Conservation (phyloP, 495 filamentous ascomycete genomes). For the Delitschia confertaspora region DNA sequence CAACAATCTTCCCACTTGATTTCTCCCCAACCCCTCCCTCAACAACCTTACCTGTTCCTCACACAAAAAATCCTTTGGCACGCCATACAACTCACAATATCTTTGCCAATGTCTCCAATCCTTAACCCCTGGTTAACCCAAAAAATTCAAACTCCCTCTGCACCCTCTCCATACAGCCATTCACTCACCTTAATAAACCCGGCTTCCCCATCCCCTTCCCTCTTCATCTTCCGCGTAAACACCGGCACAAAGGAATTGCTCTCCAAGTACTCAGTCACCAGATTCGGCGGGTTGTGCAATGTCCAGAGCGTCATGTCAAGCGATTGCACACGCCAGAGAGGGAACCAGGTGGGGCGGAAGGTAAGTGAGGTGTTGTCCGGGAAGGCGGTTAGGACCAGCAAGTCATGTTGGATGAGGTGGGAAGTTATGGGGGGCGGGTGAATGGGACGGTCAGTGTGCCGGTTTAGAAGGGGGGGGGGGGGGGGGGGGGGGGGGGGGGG, state of each 20-base stretch:
- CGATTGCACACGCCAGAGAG: background rate
- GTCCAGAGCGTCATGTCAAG: conserved; percentile 1
- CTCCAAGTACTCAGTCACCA: conserved; percentile 10
- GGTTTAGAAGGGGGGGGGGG: too few species aligned
- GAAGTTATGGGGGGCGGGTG: too few species aligned
- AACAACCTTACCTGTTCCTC: conserved; percentile 8
- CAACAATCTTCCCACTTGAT: background rate
- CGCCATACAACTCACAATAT: conserved; percentile 9
- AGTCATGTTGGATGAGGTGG: conserved; percentile 11
- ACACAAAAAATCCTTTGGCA: conserved; percentile 15
- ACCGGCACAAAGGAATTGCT: background rate
- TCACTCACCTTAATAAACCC: conserved; percentile 10
- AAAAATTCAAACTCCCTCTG: too few species aligned
- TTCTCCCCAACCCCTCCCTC: conserved; percentile 1
- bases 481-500: too few species aligned
- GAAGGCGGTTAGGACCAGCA: conserved; percentile 11
- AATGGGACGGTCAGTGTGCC: too few species aligned
- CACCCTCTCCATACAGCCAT: too few species aligned
- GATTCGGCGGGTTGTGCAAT: conserved; percentile 10
- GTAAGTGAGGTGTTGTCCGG: conserved; percentile 10
- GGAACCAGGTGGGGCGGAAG: conserved; percentile 19
- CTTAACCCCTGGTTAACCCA: too few species aligned
- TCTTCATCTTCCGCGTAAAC: conserved; percentile 8
- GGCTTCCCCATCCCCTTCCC: conserved; percentile 1
- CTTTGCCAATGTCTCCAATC: conserved; percentile 5